Evolutionary conservation across 345 rosid genomes (phyloP), one percentile per base, ranked within the genome.

Genomic region (Euphorbia pulcherrima): DNA sequence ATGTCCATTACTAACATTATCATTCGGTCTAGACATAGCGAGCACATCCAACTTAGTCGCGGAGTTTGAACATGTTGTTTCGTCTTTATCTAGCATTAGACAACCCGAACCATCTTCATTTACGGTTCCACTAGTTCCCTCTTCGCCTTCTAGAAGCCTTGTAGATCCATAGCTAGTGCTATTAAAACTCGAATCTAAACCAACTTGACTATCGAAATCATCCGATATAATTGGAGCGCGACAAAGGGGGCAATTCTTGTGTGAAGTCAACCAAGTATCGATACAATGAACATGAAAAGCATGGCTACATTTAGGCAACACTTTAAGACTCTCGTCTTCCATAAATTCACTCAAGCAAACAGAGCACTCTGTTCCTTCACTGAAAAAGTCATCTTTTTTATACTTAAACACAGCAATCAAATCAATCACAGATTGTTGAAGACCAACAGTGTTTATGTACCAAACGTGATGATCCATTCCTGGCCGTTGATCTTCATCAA

Each of bases 331-430:
- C 40, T 87, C 97, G 26, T 81, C 83, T 56, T 90, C 92, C 72
- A 81, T 69, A 27, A 90, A 92, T 39, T 88, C 95, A 65, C 60
- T 80, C 74, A 92, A 82, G 81, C 98, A 92, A 67, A 92, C 83
- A n/a, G 98, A 82, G 73, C 98, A 92, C 24, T 88, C 92, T 1
- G 91, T 87, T 41, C 90, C 92, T 7, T 92, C 91, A 60, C 75
- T 74, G 67, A 86, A 18, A 13, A 83, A 78, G 39, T 82, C 89
- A 20, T 67, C 77, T 58, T 80, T 86, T 62, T 77, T 81, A 65
- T 78, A 92, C 75, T 64, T 77, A 7, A 87, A 75, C 27, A 83
- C 83, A 6, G 89, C 59, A 27, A 90, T 87, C 2, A 91, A 85
- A 33, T 88, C 83, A 18, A 92, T 85, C 0, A 65, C 74, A 0